A percentile compares a stretch with the other conserved stretches of the same genome.
Evolutionary conservation across 2,329 filamentous ascomycete species (phyloP).

Genomic region (Trichoderma atroviride): DNA sequence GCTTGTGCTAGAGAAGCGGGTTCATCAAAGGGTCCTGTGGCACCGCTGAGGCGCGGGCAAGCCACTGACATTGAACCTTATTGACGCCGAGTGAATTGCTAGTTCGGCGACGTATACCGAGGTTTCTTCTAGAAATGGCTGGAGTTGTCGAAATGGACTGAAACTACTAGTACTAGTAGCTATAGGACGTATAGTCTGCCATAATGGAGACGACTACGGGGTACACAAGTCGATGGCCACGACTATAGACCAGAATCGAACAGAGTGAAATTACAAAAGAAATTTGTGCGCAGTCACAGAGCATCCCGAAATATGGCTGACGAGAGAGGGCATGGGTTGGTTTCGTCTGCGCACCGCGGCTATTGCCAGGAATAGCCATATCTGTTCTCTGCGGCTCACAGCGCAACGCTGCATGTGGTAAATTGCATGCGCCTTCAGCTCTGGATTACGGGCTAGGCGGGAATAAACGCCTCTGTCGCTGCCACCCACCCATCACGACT

Average conservation of each 20-base stretch:
- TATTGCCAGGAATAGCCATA: background rate
- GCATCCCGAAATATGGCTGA: background rate
- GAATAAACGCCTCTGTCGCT: constrained; percentile 11
- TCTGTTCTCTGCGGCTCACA: background rate
- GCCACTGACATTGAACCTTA: background rate
- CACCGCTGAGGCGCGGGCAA: background rate
- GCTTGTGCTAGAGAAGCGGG: background rate
- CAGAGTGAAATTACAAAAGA: background rate
- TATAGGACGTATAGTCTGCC: background rate
- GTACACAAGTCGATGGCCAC: background rate
- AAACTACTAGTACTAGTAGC: background rate
- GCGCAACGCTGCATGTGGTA: background rate
- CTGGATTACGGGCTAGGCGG: background rate
- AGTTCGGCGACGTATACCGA: background rate
- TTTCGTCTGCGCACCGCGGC: background rate
- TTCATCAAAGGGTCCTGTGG: background rate
- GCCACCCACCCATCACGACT: constrained; percentile 12
- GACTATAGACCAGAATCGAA: background rate
- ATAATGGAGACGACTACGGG: too few relatives aligned
- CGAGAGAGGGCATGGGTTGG: background rate
- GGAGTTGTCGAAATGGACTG: background rate
- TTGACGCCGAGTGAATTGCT: background rate
- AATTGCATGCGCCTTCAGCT: background rate
- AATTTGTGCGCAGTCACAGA: background rate
- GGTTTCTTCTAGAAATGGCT: constrained; percentile 1